Base-by-base conservation (phyloP, 768 basidiomycete species). In the Russula vinacea region DNA sequence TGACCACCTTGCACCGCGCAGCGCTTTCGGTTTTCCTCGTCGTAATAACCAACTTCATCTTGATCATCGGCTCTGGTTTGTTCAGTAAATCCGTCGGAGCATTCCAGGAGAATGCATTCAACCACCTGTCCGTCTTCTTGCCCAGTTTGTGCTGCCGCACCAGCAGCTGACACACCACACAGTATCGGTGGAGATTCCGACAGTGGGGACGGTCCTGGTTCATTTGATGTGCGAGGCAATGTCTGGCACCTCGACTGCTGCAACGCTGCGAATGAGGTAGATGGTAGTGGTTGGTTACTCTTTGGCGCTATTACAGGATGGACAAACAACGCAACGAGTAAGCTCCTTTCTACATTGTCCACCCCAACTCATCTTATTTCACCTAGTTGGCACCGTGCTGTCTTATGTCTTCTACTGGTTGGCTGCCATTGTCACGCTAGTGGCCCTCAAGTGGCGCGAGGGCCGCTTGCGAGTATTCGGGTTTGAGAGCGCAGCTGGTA, bases 381-480 rank as follows among this genome's bases (percentile, higher is more conserved):
- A 40, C 13, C 3, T 65, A 84, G 83, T 88, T 64, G 93, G 95
- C 14, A 83, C 88, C 1, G 81, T 98, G 24, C 78, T 96, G n/a
- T 78, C 86, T 0, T 98, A 98, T 74, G 84, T 92, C 54, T 89
- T 92, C 75, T 98, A 95, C 79, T 98, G 95, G 95, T 67, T 97
- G 65, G 84, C 87, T 14, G 90, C 89, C 68, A 85, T 95, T 52
- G 81, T 71, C 39, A 78, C 78, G 3, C 80, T 98, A 57, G 71
- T 89, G 56, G 82, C 76, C 68, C 76, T 90, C 78, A 92, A 92
- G 75, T 90, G 67, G 67, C 71, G 64, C 32, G 78, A 79, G 73
- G 75, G 71, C 32, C 53, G 70, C 50, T 5, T 50, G 5, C 39
- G 17, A 5, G 33, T 65, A 26, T 54, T 65, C 35, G 62, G 67